Evolutionary conservation across 495 filamentous ascomycete species (phyloP), one percentile per base, ranked within the genome.

Genomic region (Lentithecium fluviatile): DNA sequence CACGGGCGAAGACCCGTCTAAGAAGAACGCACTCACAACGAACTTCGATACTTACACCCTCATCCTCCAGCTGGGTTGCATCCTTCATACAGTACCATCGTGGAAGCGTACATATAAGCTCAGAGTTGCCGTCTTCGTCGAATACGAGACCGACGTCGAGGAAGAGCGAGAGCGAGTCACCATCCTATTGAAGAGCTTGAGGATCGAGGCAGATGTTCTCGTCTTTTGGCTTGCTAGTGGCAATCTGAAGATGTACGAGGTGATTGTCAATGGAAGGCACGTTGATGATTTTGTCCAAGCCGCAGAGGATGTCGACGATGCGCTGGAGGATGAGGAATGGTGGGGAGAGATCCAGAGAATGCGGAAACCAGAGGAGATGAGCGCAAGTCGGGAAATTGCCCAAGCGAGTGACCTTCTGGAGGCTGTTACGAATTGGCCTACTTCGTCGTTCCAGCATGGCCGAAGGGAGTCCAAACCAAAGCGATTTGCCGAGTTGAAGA

Each of bases 41-140:
- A 95, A 95, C 64, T 95, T 95, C 71, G 90, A 95, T 68, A 95
- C 89, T 8, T 95, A 95, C 70, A 95, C 90, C 0, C 74, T 95
- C 29, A 95, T 95, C 60, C 77, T 95, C 13, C 90, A 95, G 67
- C 77, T 95, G 23, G 90, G 90, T 1, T 91, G 86, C 45, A 95
- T 95, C 52, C 75, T 95, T 2, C 83, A 87, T 60, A 94, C 88
- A 6, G 90, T 94, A 2, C 88, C 87, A 6, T 82, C 85, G 0
- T 95, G 89, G 89, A 91, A 90, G 67, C 88, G 83, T 65, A 79
- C 79, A 2, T 93, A 88, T 68, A 80, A 78, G 58, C 74, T 93
- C 19, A 85, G 90, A 38, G 88, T 95, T 3, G 77, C 83, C 0
- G 90, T 94, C 1, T 95, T 95, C 70, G 90, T 95, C 24, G 90